A percentile compares a stretch with the other conserved stretches of the same genome.
These are phyloP conservation scores for Zygoascus hellenicus DNA, from an alignment of 1,139 yeast genomes.

Conservation along the genomic window DNA sequence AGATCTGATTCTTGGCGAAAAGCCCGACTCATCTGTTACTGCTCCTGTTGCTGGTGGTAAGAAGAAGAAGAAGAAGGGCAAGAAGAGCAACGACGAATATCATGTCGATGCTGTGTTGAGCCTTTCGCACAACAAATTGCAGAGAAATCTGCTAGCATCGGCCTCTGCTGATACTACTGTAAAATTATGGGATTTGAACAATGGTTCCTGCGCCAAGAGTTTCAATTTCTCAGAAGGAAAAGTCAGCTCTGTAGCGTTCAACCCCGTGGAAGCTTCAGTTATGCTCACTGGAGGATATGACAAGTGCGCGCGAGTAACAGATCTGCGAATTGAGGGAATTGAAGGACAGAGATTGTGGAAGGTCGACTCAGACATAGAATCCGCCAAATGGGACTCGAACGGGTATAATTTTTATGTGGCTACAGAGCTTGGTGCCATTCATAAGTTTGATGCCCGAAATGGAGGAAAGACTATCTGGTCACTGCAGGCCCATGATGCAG, in stretches of 20 bases:
- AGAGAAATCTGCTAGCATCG: slow-evolving; percentile 83
- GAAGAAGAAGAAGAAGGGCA: slow-evolving; percentile 49
- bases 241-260: slow-evolving; percentile 88
- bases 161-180: slow-evolving; percentile 95
- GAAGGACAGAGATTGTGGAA: slow-evolving; percentile 59
- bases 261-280: slow-evolving; percentile 65
- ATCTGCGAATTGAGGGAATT: slow-evolving; percentile 69
- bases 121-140: slow-evolving; percentile 71
- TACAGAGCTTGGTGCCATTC: slow-evolving; percentile 85
- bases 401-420: slow-evolving; percentile 78
- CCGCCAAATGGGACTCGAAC: slow-evolving; percentile 59
- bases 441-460: slow-evolving; percentile 76
- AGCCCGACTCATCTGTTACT: slow-evolving; percentile 42
- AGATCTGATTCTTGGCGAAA: slow-evolving; percentile 83
- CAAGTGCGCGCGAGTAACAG: slow-evolving; percentile 68
- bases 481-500: slow-evolving; percentile 94
- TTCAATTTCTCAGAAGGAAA: slow-evolving; percentile 60
- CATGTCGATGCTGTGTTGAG: slow-evolving; percentile 95
- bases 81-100: slow-evolving; percentile 60
- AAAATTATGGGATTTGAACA: slow-evolving; percentile 87
- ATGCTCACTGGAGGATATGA: slow-evolving; percentile 93
- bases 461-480: slow-evolving; percentile 75
- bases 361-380: slow-evolving; percentile 75
- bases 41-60: slow-evolving; percentile 33
- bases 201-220: slow-evolving; percentile 58